Evolutionary conservation across 2,329 filamentous ascomycete species (phyloP), one percentile per base, ranked within the genome.

Genomic region (Tolypocladium tundrense): DNA sequence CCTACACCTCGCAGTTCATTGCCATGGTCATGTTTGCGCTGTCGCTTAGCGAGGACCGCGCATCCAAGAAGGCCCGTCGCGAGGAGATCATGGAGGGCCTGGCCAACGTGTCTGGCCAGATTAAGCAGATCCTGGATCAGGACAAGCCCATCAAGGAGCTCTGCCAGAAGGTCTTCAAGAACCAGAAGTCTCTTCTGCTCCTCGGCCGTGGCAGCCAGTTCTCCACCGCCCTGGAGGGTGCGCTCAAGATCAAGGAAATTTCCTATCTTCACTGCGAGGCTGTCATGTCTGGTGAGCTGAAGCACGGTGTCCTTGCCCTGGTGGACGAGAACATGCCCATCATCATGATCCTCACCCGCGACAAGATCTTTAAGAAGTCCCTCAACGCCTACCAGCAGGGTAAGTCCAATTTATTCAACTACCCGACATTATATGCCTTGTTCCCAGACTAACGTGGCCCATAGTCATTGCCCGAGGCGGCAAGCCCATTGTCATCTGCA

Each of bases 21-120:
- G 96, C 94, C 73, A 97, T 99, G 91, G 89, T 97, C 77, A 99
- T 99, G 94, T 97, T 99, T 69, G 94, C 94, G 8, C 81, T 99
- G 63, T 97, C 92, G 37, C 84, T 99, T 59, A 94, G 90, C 69
- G 94, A 99, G 78, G 94, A 99, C 75, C 90, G 94, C 67, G 90
- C 92, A 48, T 97, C 91, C 66, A 99, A 99, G 85, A 84, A 88
- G 69, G 85, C 88, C 79, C 86, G 93, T 70, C 88, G 94, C 39
- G 86, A 94, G 75, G 92, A 97, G 76, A 97, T 99, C 70, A 97
- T 99, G 82, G 88, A 95, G 66, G 93, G 94, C 68, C 86, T 99
- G 37, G 81, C 83, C 68, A 88, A 90, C 69, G 84, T 99, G 69
- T 96, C 92, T 9, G 85, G 83, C 45, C 94, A 99, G 77, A 96